A percentile compares a stretch with the other conserved stretches of the same genome.
These are phyloP conservation scores for Apiospora saccharicola DNA, from an alignment of 2,329 filamentous ascomycete species.

Conservation along the genomic window DNA sequence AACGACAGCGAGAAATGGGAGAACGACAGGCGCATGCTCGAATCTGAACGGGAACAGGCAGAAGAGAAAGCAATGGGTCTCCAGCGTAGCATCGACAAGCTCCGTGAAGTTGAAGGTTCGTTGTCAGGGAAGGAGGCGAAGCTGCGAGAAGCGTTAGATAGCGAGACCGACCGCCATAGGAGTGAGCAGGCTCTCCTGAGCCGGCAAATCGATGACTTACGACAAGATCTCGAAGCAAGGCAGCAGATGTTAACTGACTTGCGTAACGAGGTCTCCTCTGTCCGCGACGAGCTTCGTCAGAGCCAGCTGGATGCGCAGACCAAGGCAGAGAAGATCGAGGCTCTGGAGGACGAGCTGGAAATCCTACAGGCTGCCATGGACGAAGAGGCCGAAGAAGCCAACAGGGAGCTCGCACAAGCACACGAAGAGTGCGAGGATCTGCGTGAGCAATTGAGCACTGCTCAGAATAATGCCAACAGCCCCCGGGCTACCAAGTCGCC, in stretches of 20 bases:
- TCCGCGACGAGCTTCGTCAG: slow-evolving; percentile 75
- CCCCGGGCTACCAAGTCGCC: slow-evolving; percentile 21
- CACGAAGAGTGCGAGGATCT: slow-evolving; percentile 54
- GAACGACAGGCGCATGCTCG: slow-evolving; percentile 68
- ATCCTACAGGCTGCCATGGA: slow-evolving; percentile 72
- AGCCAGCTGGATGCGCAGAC: slow-evolving; percentile 68
- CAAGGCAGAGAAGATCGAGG: slow-evolving; percentile 70
- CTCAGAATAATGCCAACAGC: slow-evolving; percentile 33
- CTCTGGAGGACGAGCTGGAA: slow-evolving; percentile 79
- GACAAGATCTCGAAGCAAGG: slow-evolving; percentile 73
- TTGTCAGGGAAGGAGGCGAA: slow-evolving; percentile 73
- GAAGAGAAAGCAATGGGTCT: slow-evolving; percentile 73
- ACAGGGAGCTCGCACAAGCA: slow-evolving; percentile 52
- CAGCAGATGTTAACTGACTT: slow-evolving; percentile 71
- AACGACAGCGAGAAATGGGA: slow-evolving; percentile 79
- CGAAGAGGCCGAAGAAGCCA: slow-evolving; percentile 68
- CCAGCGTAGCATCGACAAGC: slow-evolving; percentile 73
- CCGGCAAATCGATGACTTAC: slow-evolving; percentile 77
- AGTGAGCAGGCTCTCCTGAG: slow-evolving; percentile 74
- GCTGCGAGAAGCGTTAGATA: slow-evolving; percentile 72
- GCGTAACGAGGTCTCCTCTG: slow-evolving; percentile 69
- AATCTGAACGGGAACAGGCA: slow-evolving; percentile 70
- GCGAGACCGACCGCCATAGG: slow-evolving; percentile 74
- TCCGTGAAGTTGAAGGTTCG: slow-evolving; percentile 72
- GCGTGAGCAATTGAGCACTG: slow-evolving; percentile 42